Conservation (phyloP, 352 stramenopile species). For the Globisporangium paddicum region DNA sequence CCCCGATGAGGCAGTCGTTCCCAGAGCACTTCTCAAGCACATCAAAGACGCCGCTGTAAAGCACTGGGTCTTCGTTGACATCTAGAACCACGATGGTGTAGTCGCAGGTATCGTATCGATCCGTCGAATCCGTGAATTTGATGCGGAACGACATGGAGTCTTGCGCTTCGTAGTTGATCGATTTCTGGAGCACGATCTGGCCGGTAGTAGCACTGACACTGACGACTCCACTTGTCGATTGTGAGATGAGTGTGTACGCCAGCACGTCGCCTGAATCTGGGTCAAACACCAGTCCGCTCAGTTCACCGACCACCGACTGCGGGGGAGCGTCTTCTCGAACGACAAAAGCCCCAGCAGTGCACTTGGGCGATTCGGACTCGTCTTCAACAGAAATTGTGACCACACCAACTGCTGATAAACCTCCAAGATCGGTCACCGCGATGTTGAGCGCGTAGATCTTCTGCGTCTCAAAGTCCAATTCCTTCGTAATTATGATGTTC, state of each 20-base stretch:
- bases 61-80: constrained; percentile 36
- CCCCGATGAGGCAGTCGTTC: constrained; percentile 35
- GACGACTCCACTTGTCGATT: background rate
- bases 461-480: constrained; percentile 38
- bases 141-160: constrained; percentile 31
- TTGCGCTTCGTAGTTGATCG: constrained; percentile 39
- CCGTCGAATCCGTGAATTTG: constrained; percentile 37
- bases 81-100: constrained; percentile 39
- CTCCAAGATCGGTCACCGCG: constrained; percentile 30
- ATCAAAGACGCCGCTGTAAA: constrained; percentile 35
- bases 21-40: constrained; percentile 42
- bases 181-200: constrained; percentile 14
- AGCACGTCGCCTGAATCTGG: background rate
- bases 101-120: constrained; percentile 32
- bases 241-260: constrained; percentile 7
- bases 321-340: constrained; percentile 20
- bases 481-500: constrained; percentile 25
- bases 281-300: constrained; percentile 1
- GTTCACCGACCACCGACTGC: background rate
- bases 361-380: constrained; percentile 35
- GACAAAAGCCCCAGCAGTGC: constrained; percentile 18
- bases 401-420: constrained; percentile 21
- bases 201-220: constrained; percentile 13
- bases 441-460: constrained; percentile 34
- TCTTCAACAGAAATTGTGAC: constrained; percentile 34